Conservation (phyloP, 345 rosid species). For the Syzygium jambos region DNA sequence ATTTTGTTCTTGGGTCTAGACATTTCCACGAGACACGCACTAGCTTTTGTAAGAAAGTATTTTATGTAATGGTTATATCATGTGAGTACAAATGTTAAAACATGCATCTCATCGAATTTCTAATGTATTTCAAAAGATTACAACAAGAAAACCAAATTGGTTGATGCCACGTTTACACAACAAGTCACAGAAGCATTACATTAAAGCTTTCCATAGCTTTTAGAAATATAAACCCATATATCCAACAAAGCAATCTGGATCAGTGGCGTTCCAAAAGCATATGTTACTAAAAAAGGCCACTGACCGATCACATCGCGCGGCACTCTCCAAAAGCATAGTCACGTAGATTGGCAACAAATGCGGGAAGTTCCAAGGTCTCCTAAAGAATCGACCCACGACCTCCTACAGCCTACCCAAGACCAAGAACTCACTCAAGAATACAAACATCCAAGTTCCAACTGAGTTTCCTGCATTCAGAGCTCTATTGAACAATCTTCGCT, state of each 20-base stretch:
- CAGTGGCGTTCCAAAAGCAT: not conserved
- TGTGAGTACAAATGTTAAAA: not conserved
- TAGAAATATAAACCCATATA: not conserved
- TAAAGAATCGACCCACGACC: not conserved
- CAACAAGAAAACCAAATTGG: not conserved
- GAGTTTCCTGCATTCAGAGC: not conserved
- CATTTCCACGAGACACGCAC: not conserved
- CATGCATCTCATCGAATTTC: not conserved
- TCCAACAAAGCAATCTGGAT: not conserved
- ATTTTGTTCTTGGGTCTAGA: not conserved
- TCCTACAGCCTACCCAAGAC: not conserved
- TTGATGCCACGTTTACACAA: not conserved
- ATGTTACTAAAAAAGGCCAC: not conserved
- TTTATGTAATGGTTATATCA: not conserved
- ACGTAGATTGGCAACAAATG: not conserved
- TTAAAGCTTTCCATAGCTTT: not conserved
- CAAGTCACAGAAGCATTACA: not conserved
- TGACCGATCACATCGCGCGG: not conserved
- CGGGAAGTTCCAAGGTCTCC: not conserved
- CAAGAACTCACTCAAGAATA: not conserved
- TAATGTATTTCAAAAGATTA: not conserved
- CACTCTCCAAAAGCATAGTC: constrained; percentile 3
- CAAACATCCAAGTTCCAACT: not conserved
- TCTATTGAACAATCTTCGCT: not conserved
- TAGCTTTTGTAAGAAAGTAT: not conserved